Conservation (phyloP, 2,329 filamentous ascomycete genomes). For the Ascochyta pisi region DNA sequence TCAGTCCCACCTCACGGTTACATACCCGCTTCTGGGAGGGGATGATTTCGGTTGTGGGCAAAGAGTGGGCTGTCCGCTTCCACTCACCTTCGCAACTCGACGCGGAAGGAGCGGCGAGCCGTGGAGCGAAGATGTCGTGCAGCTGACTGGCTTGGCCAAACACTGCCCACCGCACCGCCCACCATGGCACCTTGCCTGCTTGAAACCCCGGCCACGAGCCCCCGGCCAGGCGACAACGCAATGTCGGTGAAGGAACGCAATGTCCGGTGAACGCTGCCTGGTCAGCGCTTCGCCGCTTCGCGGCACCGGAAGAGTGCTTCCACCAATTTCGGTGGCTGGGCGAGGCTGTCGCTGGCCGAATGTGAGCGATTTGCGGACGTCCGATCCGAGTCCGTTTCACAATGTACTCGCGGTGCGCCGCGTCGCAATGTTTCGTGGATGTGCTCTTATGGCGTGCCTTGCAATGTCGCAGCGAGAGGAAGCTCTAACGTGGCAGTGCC, state of each 20-base stretch:
- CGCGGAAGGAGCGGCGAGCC: conserved; percentile 33
- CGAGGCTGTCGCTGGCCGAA: conserved; percentile 16
- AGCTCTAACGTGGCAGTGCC: too few relatives aligned
- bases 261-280: conserved; percentile 14
- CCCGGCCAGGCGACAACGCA: conserved; percentile 10
- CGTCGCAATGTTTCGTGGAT: conserved; percentile 9
- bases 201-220: conserved; percentile 22
- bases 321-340: conserved; percentile 14
- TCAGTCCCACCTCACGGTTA: conserved; percentile 41
- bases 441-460: neutral
- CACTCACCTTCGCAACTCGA: conserved; percentile 21
- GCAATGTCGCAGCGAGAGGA: too few relatives aligned
- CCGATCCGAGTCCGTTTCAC: conserved; percentile 11
- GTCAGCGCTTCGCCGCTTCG: neutral
- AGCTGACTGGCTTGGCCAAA: conserved; percentile 24
- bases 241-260: conserved; percentile 15
- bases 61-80: conserved; percentile 33
- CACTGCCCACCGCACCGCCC: conserved; percentile 15
- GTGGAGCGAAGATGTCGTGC: conserved; percentile 33
- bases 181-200: conserved; percentile 21
- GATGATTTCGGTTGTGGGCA: conserved; percentile 30
- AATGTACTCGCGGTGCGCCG: conserved; percentile 11
- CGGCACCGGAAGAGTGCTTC: conserved; percentile 8
- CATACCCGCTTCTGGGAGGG: conserved; percentile 34
- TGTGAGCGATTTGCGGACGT: conserved; percentile 11